phyloP scores from a whole-genome alignment of 768 basidiomycete genomes.

The Stropharia rugosoannulata region DNA sequence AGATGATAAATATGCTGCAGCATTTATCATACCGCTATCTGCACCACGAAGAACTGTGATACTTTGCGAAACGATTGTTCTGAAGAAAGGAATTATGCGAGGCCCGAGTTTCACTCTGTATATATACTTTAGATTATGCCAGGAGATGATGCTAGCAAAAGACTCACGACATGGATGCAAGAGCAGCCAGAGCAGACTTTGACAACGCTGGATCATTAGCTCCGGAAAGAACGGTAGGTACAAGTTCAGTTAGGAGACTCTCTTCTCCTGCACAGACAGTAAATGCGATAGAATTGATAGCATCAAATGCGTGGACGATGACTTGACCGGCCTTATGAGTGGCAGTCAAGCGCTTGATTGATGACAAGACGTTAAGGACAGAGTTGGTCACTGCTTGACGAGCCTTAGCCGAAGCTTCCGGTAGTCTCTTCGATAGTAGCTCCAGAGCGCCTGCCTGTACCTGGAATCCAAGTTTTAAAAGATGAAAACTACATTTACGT shows the following conservation, averaged over 20 bases:
- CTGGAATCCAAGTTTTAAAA: constrained; percentile 31
- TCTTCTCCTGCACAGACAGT: constrained; percentile 71
- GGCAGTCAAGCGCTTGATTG: constrained; percentile 49
- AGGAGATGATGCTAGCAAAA: background rate
- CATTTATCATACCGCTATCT: constrained; percentile 29
- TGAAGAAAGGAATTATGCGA: constrained; percentile 84
- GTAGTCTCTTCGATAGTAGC: constrained; percentile 65
- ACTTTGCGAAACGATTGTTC: constrained; percentile 62
- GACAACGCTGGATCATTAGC: constrained; percentile 39
- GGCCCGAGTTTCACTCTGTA: constrained; percentile 76
- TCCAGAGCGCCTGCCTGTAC: constrained; percentile 68
- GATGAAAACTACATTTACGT: background rate
- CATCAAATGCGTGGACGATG: constrained; percentile 50
- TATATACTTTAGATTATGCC: constrained; percentile 7
- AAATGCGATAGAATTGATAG: constrained; percentile 56
- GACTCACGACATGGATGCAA: constrained; percentile 64
- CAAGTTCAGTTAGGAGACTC: constrained; percentile 48
- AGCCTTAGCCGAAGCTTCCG: constrained; percentile 52
- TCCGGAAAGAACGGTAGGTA: constrained; percentile 57
- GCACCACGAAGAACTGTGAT: constrained; percentile 45
- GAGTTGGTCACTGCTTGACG: constrained; percentile 50
- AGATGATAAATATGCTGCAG: background rate
- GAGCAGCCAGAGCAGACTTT: constrained; percentile 46
- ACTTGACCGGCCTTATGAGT: constrained; percentile 38
- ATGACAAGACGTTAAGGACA: constrained; percentile 52